These are phyloP conservation scores for Aspergillus viridinutans DNA, from an alignment of 2,329 filamentous ascomycete genomes.

Conservation along the genomic window DNA sequence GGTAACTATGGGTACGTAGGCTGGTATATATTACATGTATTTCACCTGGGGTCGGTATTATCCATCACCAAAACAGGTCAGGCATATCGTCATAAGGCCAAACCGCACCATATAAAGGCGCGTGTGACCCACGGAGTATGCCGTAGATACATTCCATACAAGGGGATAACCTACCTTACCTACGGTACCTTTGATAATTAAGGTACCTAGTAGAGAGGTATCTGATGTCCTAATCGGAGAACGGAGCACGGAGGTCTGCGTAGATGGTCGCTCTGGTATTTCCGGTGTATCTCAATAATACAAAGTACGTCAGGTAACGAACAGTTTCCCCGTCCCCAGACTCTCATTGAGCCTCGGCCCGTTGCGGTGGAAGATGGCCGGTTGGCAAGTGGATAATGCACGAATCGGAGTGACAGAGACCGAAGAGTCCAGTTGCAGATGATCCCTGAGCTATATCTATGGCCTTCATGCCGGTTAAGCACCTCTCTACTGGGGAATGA, in stretches of 20 bases:
- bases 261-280: neutral
- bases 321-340: neutral
- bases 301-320: neutral
- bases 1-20: slow-evolving; percentile 5
- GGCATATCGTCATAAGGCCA: neutral
- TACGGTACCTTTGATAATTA: too few relatives aligned
- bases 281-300: neutral
- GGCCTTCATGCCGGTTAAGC: neutral
- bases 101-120: neutral
- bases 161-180: neutral
- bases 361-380: neutral
- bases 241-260: neutral
- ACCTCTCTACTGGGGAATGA: too few relatives aligned
- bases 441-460: neutral
- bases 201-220: too few relatives aligned
- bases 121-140: neutral
- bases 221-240: neutral
- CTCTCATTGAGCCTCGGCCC: neutral
- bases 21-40: neutral
- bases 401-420: neutral
- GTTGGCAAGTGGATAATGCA: neutral
- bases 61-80: neutral
- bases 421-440: neutral
- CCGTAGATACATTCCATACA: neutral
- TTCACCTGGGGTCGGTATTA: neutral